Percentiles rank a stretch among this genome's conserved stretches.
phyloP scores from a whole-genome alignment of 345 rosid species.

The thale cress (Arabidopsis thaliana) region DNA sequence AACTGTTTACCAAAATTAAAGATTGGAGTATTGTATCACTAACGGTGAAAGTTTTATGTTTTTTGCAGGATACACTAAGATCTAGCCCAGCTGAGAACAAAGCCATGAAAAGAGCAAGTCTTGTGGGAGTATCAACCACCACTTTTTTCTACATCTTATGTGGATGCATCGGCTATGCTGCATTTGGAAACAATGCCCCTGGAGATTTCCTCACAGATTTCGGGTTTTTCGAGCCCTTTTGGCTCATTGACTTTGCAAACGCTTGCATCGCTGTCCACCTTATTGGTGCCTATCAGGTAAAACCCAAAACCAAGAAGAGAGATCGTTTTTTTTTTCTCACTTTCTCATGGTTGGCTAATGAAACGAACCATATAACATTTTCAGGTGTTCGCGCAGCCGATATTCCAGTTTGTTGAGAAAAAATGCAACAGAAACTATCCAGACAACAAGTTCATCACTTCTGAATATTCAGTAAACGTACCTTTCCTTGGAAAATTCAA shows the following conservation, averaged over 20 bases:
- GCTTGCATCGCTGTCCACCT: conserved; percentile 81
- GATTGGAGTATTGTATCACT: background rate
- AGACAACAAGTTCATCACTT: conserved; percentile 63
- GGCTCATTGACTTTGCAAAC: conserved; percentile 88
- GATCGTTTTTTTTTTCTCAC: background rate
- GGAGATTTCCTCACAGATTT: conserved; percentile 95
- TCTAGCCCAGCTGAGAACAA: conserved; percentile 79
- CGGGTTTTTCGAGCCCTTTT: conserved; percentile 89
- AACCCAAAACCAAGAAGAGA: background rate
- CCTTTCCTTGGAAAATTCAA: conserved; percentile 58
- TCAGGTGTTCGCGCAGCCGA: conserved; percentile 85
- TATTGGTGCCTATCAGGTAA: conserved; percentile 88
- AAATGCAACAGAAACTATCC: conserved; percentile 63
- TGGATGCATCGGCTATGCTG: conserved; percentile 85
- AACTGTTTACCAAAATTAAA: background rate
- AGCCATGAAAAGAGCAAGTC: conserved; percentile 69
- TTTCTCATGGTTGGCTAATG: conserved; percentile 1
- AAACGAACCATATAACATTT: background rate
- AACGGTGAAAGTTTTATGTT: background rate
- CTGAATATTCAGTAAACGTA: conserved; percentile 52
- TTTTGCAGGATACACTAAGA: conserved; percentile 64
- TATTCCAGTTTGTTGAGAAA: conserved; percentile 72
- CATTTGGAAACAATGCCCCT: conserved; percentile 89
- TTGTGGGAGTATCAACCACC: conserved; percentile 64
- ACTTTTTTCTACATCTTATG: conserved; percentile 81